Evolutionary conservation across 139 green algal species (phyloP), one percentile per base, ranked within the genome.

Genomic region (Volvox reticuliferus): DNA sequence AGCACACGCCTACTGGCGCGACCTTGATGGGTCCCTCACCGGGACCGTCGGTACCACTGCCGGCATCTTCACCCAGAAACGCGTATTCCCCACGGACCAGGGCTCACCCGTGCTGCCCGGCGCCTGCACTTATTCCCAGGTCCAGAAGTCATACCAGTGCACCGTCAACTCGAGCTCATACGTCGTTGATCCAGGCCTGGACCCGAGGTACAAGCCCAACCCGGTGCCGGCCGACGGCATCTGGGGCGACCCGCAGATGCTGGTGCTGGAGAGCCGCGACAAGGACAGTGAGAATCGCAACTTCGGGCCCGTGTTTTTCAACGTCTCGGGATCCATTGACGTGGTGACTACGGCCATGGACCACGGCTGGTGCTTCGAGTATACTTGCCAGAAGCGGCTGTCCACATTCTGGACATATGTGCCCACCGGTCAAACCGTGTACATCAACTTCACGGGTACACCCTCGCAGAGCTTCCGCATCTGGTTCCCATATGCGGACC

Each of bases 351-450:
- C 69, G 9, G 76, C 86, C 28, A 94, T 95, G 90, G 95, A 96
- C 93, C 93, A 96, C 63, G 94, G 95, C 80, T 96, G 95, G 95
- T 96, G 95, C 93, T 96, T 96, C 65, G 93, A 88, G 17, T 95
- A 94, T 78, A 93, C 91, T 0, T 94, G 93, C 87, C 67, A 81
- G 83, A 89, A 80, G 67, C 63, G 82, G 1, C 88, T 94, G 33
- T 93, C 82, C 88, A 95, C 89, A 24, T 96, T 96, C 87, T 95
- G 92, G 92, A 95, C 93, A 20, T 93, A 93, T 84, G 22, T 95
- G 44, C 91, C 92, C 18, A 90, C 61, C 6, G 71, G 82, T 18
- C 91, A 94, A 55, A 63, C 68, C 9, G 55, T 83, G 12, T 65
- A 68, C 71, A 50, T 95, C 75, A 94, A 84, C 86, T 94, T 94